phyloP scores from a whole-genome alignment of 2,329 filamentous ascomycete genomes.

The Tolypocladium pustulatum region DNA sequence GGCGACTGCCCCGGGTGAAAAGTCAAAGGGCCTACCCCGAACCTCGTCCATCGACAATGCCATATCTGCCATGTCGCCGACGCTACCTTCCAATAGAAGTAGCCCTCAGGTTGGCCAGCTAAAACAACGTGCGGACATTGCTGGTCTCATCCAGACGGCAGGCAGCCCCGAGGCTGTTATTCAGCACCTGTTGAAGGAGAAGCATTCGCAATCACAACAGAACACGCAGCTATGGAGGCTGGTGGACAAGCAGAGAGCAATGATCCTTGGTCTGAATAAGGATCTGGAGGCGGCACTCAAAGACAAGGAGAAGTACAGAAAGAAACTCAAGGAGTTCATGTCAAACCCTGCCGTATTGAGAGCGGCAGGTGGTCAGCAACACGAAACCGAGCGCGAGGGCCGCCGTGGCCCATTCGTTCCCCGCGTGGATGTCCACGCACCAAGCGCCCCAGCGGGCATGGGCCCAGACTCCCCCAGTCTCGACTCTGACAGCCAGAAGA shows the following conservation, averaged over 20 bases:
- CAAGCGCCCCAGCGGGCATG: slow-evolving; percentile 3
- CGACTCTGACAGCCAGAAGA: slow-evolving; percentile 39
- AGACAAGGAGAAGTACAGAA: slow-evolving; percentile 89
- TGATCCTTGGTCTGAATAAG: slow-evolving; percentile 90
- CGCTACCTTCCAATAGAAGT: slow-evolving; percentile 36
- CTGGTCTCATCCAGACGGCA: slow-evolving; percentile 67
- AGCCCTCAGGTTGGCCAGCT: slow-evolving; percentile 45
- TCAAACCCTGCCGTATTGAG: slow-evolving; percentile 24
- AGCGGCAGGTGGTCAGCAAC: slow-evolving; percentile 12
- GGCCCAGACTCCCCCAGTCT: slow-evolving; percentile 36
- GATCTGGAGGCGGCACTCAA: slow-evolving; percentile 85
- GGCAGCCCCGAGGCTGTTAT: slow-evolving; percentile 86
- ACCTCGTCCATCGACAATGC: slow-evolving; percentile 89
- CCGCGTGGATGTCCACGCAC: slow-evolving; percentile 13
- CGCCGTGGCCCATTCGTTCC: slow-evolving; percentile 8
- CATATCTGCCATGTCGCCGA: slow-evolving; percentile 65
- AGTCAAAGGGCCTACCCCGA: slow-evolving; percentile 40
- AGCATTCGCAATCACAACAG: slow-evolving; percentile 77
- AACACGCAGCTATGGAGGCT: slow-evolving; percentile 91
- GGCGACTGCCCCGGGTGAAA: slow-evolving; percentile 27
- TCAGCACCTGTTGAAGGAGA: slow-evolving; percentile 80
- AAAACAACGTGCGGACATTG: slow-evolving; percentile 67
- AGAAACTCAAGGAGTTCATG: slow-evolving; percentile 72
- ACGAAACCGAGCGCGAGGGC: slow-evolving; percentile 3
- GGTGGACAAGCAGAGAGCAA: slow-evolving; percentile 89